Base-by-base conservation (phyloP, 2,329 filamentous ascomycete genomes). In the Ophiosphaerella korrae region DNA sequence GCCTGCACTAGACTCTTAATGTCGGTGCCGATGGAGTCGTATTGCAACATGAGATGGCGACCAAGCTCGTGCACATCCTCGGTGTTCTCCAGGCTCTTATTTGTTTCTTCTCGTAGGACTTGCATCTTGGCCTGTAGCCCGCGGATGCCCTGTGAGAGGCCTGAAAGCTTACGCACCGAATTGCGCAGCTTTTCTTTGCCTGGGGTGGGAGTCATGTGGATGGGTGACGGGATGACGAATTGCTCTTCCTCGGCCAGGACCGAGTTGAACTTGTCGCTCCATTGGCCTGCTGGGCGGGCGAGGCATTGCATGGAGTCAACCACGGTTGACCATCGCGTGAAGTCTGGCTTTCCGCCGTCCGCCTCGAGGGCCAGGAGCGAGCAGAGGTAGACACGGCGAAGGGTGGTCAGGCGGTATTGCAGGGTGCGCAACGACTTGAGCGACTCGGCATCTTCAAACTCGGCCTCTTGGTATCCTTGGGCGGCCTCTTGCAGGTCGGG, bases 91-190 rank as follows among this genome's bases (percentile, higher is more conserved):
- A 96, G 75, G 37, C 86, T 86, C 53, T 84, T 84, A 67, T 90
- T 90, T 0, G 92, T 95, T 72, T 97, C 92, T 72, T 99, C 94
- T 42, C 91, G 86, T 47, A 97, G 77, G 7, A 99, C 81, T 53
- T 95, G 92, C 78, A 99, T 86, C 74, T 97, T 99, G 32, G 94
- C 94, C 74, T 97, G 93, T 42, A 99, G 81, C 9, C 90, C 90
- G 24, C 92, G 87, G 54, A 97, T 96, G 13, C 92, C 92, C 48
- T 92, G 90, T 0, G 92, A 96, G 31, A 99, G 81, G 1, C 89
- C 89, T 66, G 90, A 91, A 36, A 99, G 84, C 69, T 96, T 93
- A 53, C 91, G 88, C 50, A 97, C 83, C 71, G 96, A 93, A 47
- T 88, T 87, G 49, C 92, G 88, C 79, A 93, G 87, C 53, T 90